A percentile compares a stretch with the other conserved stretches of the same genome.
Conservation (phyloP, 2,329 filamentous ascomycete genomes). For the Colletotrichum sublineola region DNA sequence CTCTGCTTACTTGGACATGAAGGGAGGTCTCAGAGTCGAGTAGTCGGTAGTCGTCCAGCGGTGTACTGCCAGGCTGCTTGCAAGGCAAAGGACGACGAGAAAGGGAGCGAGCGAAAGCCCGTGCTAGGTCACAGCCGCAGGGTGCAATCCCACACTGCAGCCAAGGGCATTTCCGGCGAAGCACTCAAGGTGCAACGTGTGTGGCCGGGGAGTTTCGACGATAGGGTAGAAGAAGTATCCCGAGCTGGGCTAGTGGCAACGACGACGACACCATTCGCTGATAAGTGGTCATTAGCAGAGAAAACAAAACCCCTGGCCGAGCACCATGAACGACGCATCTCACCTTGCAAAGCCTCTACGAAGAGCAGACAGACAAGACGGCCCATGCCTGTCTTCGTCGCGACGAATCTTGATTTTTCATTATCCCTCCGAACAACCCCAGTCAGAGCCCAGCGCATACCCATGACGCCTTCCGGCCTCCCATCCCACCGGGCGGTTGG, state of each 20-base stretch:
- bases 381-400: background rate
- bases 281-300: slow-evolving; percentile 4
- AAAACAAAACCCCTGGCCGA: background rate
- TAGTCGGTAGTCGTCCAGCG: background rate
- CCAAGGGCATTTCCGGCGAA: background rate
- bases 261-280: background rate
- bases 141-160: background rate
- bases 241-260: slow-evolving; percentile 9
- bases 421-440: background rate
- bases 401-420: slow-evolving; percentile 17
- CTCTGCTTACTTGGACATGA: background rate
- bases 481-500: slow-evolving; percentile 23
- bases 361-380: background rate
- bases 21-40: background rate
- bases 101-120: background rate
- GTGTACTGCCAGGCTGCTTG: background rate
- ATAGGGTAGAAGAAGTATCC: slow-evolving; percentile 19
- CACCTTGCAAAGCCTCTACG: background rate
- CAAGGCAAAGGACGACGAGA: background rate
- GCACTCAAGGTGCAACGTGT: background rate
- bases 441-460: background rate
- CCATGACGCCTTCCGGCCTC: slow-evolving; percentile 4
- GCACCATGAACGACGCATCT: slow-evolving; percentile 4
- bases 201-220: slow-evolving; percentile 27
- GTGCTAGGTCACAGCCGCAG: background rate